A percentile compares a stretch with the other conserved stretches of the same genome.
These are phyloP conservation scores for Arthrinium puccinioides DNA, from an alignment of 2,329 filamentous ascomycete species.

Conservation along the genomic window DNA sequence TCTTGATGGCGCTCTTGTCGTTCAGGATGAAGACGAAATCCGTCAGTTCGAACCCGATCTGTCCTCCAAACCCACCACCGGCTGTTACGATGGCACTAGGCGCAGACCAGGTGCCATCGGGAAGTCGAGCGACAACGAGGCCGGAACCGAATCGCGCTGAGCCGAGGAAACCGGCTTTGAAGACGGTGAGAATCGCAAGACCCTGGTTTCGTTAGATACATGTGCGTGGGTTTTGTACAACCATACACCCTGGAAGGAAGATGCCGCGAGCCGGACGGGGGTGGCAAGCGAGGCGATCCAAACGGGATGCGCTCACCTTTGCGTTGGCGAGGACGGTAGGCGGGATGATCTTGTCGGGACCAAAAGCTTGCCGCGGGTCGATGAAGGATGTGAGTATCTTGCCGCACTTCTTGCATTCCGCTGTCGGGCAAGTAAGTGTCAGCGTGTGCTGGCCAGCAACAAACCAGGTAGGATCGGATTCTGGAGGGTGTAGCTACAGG, in stretches of 20 bases:
- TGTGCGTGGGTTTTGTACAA: no score
- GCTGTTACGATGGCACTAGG: constrained; percentile 75
- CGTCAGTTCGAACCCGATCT: constrained; percentile 81
- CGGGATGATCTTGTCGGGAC: constrained; percentile 95
- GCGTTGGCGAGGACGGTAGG: constrained; percentile 82
- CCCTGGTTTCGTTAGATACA: constrained; percentile 38
- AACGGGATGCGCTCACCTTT: constrained; percentile 63
- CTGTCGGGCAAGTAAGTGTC: constrained; percentile 37
- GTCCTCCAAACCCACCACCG: constrained; percentile 76
- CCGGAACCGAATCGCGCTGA: constrained; percentile 77
- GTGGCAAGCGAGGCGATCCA: no score
- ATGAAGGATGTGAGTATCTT: constrained; percentile 94
- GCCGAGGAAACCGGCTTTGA: constrained; percentile 82
- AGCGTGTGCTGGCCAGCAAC: constrained; percentile 7
- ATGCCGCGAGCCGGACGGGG: no score
- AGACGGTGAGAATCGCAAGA: constrained; percentile 76
- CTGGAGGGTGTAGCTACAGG: no score
- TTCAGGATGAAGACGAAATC: constrained; percentile 99
- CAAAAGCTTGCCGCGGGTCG: constrained; percentile 87
- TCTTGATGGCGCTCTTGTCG: constrained; percentile 79
- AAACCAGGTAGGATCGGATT: background rate
- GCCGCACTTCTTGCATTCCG: constrained; percentile 94
- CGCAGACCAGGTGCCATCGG: constrained; percentile 73
- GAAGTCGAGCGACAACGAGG: constrained; percentile 71
- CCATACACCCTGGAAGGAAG: no score